Base-by-base conservation (phyloP, 176 grass and related monocot species). In the Oryza rufipogon region DNA sequence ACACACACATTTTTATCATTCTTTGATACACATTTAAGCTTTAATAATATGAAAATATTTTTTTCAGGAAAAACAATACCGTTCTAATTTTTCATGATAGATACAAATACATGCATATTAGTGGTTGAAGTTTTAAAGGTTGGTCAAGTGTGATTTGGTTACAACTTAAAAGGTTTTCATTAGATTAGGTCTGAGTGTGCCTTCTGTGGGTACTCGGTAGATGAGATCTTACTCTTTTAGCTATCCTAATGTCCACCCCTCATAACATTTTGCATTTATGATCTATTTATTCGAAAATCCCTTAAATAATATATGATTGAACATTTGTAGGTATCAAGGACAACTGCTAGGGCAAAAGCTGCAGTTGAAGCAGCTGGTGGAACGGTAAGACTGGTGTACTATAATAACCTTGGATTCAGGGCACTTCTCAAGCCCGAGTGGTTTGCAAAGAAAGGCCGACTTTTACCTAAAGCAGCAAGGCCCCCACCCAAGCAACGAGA, bases 391-490 rank as follows among this genome's bases (percentile, higher is more conserved):
- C 86, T 90, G 78, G 95, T 98, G 36, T 95, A 98, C 66, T 98
- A 95, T 71, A 98, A 95, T 77, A 92, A 95, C 83, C 87, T 98
- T 81, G 95, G 95, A 47, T 90, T 98, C 51, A 90, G 77, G 74
- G 96, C 96, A 51, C 88, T 98, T 45, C 85, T 98, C 68, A 98
- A 91, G 80, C 96, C 96, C 0, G 89, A 95, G 63, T 98, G 96
- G 93, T 98, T 98, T 75, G 91, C 87, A 20, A 98, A 98, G 87
- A 98, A 98, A 78, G 93, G 96, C 0, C 89, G 96, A 42, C 84
- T 95, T 26, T 26, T 98, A 85, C 93, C 93, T 11, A 93, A 90
- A 83, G 83, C 87, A 0, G 96, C 96, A n/a, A 87, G 89, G 64
- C 95, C 95, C 9, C 95, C 92, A 9, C 95, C 95, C 56, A 98